phyloP scores from a whole-genome alignment of 1,284 basidiomycete genomes.

The Ganoderma boninense region DNA sequence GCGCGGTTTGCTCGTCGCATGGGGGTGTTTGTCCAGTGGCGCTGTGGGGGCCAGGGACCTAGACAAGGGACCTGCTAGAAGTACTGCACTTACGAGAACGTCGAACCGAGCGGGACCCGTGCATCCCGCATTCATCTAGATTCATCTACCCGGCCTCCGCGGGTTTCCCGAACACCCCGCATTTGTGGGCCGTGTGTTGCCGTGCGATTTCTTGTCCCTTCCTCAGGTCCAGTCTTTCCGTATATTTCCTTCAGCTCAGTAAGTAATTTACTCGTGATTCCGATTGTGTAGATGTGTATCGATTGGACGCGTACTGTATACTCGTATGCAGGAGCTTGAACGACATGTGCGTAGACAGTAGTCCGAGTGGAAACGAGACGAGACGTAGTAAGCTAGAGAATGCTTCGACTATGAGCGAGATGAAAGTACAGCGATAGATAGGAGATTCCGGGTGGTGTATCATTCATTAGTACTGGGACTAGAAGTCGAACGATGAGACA shows the following conservation, averaged over 20 bases:
- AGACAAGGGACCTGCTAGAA: neutral
- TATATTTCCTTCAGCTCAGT: neutral
- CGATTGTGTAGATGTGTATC: neutral
- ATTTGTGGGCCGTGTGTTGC: neutral
- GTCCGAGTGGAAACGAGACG: neutral
- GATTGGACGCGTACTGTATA: neutral
- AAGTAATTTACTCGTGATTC: neutral
- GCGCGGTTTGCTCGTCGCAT: neutral
- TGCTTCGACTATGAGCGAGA: neutral
- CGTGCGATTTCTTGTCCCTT: neutral
- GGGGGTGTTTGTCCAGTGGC: neutral
- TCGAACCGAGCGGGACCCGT: neutral
- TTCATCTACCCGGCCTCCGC: neutral
- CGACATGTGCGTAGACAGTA: neutral
- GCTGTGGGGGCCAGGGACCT: neutral
- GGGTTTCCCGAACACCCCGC: slow-evolving; percentile 4
- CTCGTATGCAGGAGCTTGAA: neutral
- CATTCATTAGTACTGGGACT: neutral
- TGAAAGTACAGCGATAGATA: neutral
- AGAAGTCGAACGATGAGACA: neutral
- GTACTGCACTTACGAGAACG: neutral
- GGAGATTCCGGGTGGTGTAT: neutral
- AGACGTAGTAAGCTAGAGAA: neutral
- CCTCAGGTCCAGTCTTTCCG: neutral
- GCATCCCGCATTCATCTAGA: neutral